Percentiles rank a stretch among this genome's conserved stretches.
These are phyloP conservation scores for Sporothrix curviconia DNA, from an alignment of 2,329 filamentous ascomycete species.

Conservation along the genomic window DNA sequence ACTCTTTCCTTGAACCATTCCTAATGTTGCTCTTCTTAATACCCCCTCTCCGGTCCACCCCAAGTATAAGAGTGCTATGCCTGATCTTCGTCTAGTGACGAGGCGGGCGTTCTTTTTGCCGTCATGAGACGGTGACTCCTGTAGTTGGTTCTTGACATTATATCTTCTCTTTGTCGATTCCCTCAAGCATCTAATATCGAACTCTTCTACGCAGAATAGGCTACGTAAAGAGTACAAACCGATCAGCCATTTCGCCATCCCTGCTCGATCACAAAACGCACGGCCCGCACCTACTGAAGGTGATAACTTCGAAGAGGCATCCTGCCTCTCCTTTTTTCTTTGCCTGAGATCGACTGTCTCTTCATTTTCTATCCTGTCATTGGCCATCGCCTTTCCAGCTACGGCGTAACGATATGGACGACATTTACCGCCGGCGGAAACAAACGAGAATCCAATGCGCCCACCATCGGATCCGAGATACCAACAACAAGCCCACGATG, in stretches of 20 bases:
- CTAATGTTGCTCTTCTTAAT: neutral
- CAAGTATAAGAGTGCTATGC: neutral
- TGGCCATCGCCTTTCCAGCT: neutral
- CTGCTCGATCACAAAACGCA: too few species aligned
- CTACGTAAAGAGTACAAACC: neutral
- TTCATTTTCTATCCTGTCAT: too few species aligned
- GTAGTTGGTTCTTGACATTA: too few species aligned
- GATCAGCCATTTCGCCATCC: too few species aligned
- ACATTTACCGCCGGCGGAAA: conserved; percentile 65
- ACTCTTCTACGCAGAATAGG: neutral
- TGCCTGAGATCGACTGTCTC: neutral
- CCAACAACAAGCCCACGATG: conserved; percentile 38
- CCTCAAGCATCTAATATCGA: neutral
- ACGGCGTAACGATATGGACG: conserved; percentile 57
- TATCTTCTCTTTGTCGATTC: neutral
- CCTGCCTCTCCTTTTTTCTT: too few species aligned
- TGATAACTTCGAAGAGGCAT: too few species aligned
- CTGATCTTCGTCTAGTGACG: too few species aligned
- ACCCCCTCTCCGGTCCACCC: neutral
- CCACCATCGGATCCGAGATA: conserved; percentile 51
- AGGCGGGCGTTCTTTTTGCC: too few species aligned
- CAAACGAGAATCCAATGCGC: conserved; percentile 65
- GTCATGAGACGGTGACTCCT: too few species aligned
- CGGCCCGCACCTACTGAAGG: too few species aligned
- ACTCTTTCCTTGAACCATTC: neutral